These are phyloP conservation scores for Trichoderma simmonsii DNA, from an alignment of 2,329 filamentous ascomycete genomes.

Conservation along the genomic window DNA sequence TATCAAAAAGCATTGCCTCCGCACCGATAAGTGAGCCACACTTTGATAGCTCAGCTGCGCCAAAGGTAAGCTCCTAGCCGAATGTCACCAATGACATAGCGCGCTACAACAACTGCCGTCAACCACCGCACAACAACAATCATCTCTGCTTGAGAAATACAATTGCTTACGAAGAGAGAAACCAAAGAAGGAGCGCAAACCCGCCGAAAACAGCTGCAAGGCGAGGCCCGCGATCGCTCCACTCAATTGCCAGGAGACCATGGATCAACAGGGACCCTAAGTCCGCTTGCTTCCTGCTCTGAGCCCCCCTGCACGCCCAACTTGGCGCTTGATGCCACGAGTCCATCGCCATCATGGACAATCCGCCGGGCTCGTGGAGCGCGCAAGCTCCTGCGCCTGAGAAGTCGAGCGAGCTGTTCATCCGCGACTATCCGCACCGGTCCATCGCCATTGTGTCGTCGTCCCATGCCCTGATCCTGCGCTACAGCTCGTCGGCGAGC, in stretches of 20 bases:
- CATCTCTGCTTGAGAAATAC: not conserved
- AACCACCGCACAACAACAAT: not conserved
- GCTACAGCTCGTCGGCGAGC: slow-evolving; percentile 66
- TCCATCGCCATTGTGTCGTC: slow-evolving; percentile 82
- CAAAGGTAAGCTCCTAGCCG: slow-evolving; percentile 8
- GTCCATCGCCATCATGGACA: slow-evolving; percentile 42
- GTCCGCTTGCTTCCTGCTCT: not conserved
- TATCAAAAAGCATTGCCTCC: not conserved
- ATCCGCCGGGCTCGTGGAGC: slow-evolving; percentile 43
- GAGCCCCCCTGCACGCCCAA: slow-evolving; percentile 11
- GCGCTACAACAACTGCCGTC: not conserved
- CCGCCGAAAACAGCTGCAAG: not conserved
- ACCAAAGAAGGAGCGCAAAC: not conserved
- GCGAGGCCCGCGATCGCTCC: slow-evolving; percentile 4
- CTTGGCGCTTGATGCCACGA: slow-evolving; percentile 12
- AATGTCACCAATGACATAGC: slow-evolving; percentile 12
- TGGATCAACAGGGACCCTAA: slow-evolving; percentile 23
- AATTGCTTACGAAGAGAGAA: not conserved
- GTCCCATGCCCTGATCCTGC: slow-evolving; percentile 78
- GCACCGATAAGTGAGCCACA: not conserved
- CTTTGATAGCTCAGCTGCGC: not conserved
- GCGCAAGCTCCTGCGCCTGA: slow-evolving; percentile 49
- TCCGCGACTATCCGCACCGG: slow-evolving; percentile 82
- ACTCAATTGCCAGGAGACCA: slow-evolving; percentile 20
- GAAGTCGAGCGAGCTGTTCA: slow-evolving; percentile 71